Evolutionary conservation across 2,329 filamentous ascomycete genomes (phyloP), one percentile per base, ranked within the genome.

Genomic region (Conoideocrella luteorostrata): DNA sequence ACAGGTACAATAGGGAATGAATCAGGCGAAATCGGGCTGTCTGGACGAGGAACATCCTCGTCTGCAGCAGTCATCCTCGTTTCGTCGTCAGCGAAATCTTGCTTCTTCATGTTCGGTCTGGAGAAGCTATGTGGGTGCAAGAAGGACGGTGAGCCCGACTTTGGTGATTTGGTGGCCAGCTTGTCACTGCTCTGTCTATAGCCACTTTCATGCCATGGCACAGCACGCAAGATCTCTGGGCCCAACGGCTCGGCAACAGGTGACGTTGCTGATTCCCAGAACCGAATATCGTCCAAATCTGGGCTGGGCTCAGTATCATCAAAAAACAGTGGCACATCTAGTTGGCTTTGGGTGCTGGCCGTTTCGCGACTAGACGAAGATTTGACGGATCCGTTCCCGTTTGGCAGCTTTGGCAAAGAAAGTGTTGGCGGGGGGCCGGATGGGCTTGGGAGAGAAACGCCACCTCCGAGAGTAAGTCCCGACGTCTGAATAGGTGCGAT

Each of bases 221-320:
- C 38, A n/a, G 12, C 39, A 9, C 21, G 26, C 12, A 20, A 15
- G n/a, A 32, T n/a, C 13, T 18, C 32, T 2, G 24, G 11, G 15
- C 24, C 15, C 18, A 18, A 13, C 12, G 18, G 23, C 17, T 45
- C 44, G 3, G 43, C 41, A 3, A 26, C 41, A 5, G 47, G 33
- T 11, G 43, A 43, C n/a, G 46, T 39, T 38, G 46, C 48, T 1
- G 36, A 49, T 7, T 63, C 61, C 29, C 60, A 63, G 3, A 61
- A 62, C 49, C 60, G 57, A n/a, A 66, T 66, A 48, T 69, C 67
- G 44, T 62, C 63, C 41, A 66, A 48, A 33, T 69, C 64, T 3
- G 59, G 63, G 37, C 58, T 64, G 1, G 63, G 59, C 43, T 66
- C 64, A 3, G 47, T 43, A 28, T 60, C 57, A 37, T 65, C 59